Conservation (phyloP, 2,329 filamentous ascomycete genomes). For the Rhynchosporium graminicola region DNA sequence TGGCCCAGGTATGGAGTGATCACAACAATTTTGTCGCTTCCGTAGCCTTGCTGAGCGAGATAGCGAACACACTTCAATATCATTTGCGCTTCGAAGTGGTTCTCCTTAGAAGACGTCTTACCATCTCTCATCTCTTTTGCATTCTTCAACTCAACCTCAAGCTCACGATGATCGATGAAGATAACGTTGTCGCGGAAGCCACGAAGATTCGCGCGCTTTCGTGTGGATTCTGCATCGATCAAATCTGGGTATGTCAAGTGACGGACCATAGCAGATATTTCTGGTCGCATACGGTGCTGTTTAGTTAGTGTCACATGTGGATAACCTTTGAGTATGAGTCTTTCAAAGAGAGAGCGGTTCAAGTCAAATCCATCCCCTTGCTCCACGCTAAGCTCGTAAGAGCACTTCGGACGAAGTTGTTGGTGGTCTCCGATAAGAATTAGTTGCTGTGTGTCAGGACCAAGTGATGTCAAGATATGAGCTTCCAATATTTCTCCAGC, state of each 20-base stretch:
- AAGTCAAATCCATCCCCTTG: slow-evolving; percentile 66
- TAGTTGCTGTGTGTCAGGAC: slow-evolving; percentile 58
- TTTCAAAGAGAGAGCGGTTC: slow-evolving; percentile 69
- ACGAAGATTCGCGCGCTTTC: slow-evolving; percentile 47
- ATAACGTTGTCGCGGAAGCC: slow-evolving; percentile 62
- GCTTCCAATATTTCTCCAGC: slow-evolving; percentile 72
- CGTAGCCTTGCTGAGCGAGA: slow-evolving; percentile 70
- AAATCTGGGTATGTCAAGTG: slow-evolving; percentile 63
- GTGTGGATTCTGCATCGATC: slow-evolving; percentile 54
- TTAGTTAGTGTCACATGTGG: slow-evolving; percentile 55
- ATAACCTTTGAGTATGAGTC: slow-evolving; percentile 58
- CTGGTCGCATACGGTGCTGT: slow-evolving; percentile 70
- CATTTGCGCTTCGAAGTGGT: slow-evolving; percentile 66
- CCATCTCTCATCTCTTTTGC: slow-evolving; percentile 54
- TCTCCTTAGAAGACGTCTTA: slow-evolving; percentile 56
- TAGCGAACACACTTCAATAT: slow-evolving; percentile 65
- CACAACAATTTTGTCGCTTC: slow-evolving; percentile 63
- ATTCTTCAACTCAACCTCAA: slow-evolving; percentile 49
- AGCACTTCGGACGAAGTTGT: slow-evolving; percentile 69
- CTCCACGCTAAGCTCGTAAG: slow-evolving; percentile 61
- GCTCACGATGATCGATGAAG: slow-evolving; percentile 64
- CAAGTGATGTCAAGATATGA: slow-evolving; percentile 64
- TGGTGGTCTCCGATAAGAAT: slow-evolving; percentile 74
- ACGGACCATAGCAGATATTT: slow-evolving; percentile 62
- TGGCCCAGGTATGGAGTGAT: slow-evolving; percentile 75